Conservation (phyloP, 805 yeast genomes). For the Kodamaea neixiangensis region DNA sequence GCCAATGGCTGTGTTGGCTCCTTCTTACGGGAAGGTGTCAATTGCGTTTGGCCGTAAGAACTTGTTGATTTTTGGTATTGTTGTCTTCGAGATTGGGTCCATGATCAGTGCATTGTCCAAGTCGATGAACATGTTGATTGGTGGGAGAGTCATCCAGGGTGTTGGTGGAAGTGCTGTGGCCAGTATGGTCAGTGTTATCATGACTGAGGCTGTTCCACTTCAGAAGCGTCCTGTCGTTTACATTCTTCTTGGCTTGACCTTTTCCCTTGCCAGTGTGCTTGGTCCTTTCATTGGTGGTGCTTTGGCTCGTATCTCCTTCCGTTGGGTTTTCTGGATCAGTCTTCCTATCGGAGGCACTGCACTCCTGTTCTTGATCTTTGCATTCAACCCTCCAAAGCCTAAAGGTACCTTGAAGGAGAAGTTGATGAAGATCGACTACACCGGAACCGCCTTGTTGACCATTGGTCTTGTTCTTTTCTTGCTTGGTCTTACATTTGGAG, state of each 20-base stretch:
- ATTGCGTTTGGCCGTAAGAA: constrained; percentile 39
- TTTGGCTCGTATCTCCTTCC: constrained; percentile 15
- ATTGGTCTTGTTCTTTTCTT: constrained; percentile 25
- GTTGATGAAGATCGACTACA: constrained; percentile 21
- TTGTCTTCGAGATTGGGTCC: constrained; percentile 36
- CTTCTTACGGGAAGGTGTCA: constrained; percentile 39
- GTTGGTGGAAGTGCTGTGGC: constrained; percentile 42
- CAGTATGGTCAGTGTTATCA: constrained; percentile 28
- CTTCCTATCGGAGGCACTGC: constrained; percentile 28
- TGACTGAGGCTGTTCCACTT: constrained; percentile 34
- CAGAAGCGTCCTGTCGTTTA: constrained; percentile 25
- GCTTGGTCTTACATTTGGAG: constrained; percentile 27
- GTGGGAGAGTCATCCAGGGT: constrained; percentile 42
- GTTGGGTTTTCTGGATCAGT: background rate
- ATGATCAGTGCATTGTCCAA: constrained; percentile 39
- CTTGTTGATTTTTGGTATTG: constrained; percentile 25
- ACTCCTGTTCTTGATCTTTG: constrained; percentile 16
- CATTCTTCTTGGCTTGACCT: constrained; percentile 20
- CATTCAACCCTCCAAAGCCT: constrained; percentile 24
- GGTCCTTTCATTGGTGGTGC: constrained; percentile 31
- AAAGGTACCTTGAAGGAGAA: constrained; percentile 14
- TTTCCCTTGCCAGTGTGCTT: constrained; percentile 25
- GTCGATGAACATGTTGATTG: constrained; percentile 40
- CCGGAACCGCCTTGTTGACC: constrained; percentile 20
- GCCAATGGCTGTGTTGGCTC: constrained; percentile 33